phyloP scores from a whole-genome alignment of 257 asterid genomes.

The Linaria vulgaris region DNA sequence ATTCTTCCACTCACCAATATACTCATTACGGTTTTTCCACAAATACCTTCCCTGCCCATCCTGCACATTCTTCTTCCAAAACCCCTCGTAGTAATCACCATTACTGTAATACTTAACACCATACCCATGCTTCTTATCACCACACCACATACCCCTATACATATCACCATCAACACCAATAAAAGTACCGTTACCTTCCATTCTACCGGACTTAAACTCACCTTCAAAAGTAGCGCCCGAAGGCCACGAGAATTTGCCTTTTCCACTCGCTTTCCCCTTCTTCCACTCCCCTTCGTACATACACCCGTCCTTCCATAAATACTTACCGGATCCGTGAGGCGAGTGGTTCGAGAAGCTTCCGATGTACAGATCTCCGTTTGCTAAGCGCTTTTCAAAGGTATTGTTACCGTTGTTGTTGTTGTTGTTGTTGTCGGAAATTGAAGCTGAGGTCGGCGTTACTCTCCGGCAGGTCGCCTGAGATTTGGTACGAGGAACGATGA shows the following conservation, averaged over 20 bases:
- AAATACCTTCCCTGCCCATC: slow-evolving; percentile 88
- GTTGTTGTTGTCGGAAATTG: slow-evolving; percentile 11
- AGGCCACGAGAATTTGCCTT: slow-evolving; percentile 93
- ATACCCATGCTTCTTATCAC: slow-evolving; percentile 79
- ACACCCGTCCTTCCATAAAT: slow-evolving; percentile 90
- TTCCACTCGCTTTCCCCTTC: slow-evolving; percentile 86
- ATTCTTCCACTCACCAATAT: slow-evolving; percentile 82
- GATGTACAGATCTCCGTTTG: slow-evolving; percentile 90
- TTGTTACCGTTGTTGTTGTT: slow-evolving; percentile 24
- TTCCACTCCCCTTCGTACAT: slow-evolving; percentile 98
- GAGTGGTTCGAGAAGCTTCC: slow-evolving; percentile 74
- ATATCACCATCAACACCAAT: slow-evolving; percentile 79
- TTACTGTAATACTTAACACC: slow-evolving; percentile 80
- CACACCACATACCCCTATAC: slow-evolving; percentile 76
- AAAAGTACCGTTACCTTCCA: slow-evolving; percentile 88
- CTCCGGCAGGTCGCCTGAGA: slow-evolving; percentile 73
- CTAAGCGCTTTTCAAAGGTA: slow-evolving; percentile 62
- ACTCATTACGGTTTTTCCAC: slow-evolving; percentile 86
- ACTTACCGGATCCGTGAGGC: slow-evolving; percentile 95
- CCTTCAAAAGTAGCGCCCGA: slow-evolving; percentile 93
- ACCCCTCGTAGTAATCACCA: slow-evolving; percentile 87
- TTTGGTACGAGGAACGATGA: slow-evolving; percentile 64
- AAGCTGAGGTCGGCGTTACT: slow-evolving; percentile 73
- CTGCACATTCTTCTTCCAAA: slow-evolving; percentile 74
- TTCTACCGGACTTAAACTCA: slow-evolving; percentile 83